Conservation (phyloP, 2,329 filamentous ascomycete genomes). For the Colletotrichum musae region DNA sequence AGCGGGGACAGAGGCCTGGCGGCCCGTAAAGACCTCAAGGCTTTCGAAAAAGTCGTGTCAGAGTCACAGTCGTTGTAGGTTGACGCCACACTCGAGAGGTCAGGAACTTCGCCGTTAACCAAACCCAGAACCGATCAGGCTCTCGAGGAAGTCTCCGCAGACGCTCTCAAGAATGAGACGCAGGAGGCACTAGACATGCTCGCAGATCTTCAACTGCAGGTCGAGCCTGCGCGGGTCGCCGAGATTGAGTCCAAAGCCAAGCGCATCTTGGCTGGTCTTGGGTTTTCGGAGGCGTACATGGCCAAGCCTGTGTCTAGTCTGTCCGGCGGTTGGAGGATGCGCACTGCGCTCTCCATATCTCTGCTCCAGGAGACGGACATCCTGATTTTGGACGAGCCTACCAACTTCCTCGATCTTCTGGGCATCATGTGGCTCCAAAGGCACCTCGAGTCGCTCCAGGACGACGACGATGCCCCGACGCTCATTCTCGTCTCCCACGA, state of each 20-base stretch:
- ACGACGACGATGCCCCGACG: constrained; percentile 70
- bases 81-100: not conserved
- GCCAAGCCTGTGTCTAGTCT: constrained; percentile 73
- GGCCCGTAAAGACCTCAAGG: constrained; percentile 81
- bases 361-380: constrained; percentile 83
- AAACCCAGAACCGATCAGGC: constrained; percentile 62
- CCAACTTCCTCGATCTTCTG: constrained; percentile 86
- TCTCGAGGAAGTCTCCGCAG: constrained; percentile 69
- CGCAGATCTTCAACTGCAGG: constrained; percentile 75
- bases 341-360: constrained; percentile 74
- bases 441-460: constrained; percentile 73
- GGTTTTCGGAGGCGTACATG: constrained; percentile 76
- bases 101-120: not conserved
- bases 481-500: constrained; percentile 88
- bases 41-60: constrained; percentile 76
- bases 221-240: constrained; percentile 76
- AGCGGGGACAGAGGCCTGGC: constrained; percentile 83
- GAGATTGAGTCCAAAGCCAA: constrained; percentile 77
- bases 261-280: constrained; percentile 77
- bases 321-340: constrained; percentile 85
- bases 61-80: constrained; percentile 68
- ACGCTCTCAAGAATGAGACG: constrained; percentile 74
- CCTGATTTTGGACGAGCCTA: constrained; percentile 87
- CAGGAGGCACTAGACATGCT: constrained; percentile 79
- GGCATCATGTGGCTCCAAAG: constrained; percentile 89